phyloP scores from a whole-genome alignment of 1,139 yeast genomes.

The Geotrichum siamense region DNA sequence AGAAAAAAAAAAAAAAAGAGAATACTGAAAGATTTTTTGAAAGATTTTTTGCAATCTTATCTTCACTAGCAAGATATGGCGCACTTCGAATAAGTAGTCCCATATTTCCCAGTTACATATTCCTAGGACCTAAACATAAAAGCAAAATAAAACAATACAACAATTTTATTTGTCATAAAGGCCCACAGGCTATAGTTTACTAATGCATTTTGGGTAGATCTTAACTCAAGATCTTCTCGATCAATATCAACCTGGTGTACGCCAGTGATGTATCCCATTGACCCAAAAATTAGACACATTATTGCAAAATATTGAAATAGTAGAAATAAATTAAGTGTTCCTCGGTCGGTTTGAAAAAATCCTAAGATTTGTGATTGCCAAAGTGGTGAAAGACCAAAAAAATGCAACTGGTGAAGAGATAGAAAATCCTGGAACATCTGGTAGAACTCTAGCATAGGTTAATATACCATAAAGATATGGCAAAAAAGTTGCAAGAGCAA shows the following conservation, averaged over 20 bases:
- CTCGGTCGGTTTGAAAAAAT: constrained; percentile 31
- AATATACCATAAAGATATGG: constrained; percentile 69
- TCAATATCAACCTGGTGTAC: neutral
- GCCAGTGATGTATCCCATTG: constrained; percentile 16
- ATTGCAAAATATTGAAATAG: constrained; percentile 55
- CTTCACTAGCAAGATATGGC: constrained; percentile 20
- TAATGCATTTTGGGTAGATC: neutral
- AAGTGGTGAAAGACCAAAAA: constrained; percentile 73
- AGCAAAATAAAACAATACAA: constrained; percentile 57
- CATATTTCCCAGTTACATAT: constrained; percentile 77
- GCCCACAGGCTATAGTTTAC: constrained; percentile 15
- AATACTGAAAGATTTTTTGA: too few species aligned
- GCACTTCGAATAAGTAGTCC: constrained; percentile 47
- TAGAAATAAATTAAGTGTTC: constrained; percentile 6
- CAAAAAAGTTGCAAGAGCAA: constrained; percentile 78
- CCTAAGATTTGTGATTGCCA: constrained; percentile 38
- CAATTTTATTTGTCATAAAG: constrained; percentile 56
- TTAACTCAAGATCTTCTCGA: neutral
- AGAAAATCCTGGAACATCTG: constrained; percentile 66
- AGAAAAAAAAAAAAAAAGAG: too few species aligned
- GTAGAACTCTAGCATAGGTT: constrained; percentile 78
- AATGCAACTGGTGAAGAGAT: constrained; percentile 84
- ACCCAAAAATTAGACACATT: constrained; percentile 33
- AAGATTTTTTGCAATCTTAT: constrained; percentile 43
- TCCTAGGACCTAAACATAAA: constrained; percentile 81